Evolutionary conservation across 2,329 filamentous ascomycete species (phyloP).

Genomic region (Torrubiellomyces zombiae): DNA sequence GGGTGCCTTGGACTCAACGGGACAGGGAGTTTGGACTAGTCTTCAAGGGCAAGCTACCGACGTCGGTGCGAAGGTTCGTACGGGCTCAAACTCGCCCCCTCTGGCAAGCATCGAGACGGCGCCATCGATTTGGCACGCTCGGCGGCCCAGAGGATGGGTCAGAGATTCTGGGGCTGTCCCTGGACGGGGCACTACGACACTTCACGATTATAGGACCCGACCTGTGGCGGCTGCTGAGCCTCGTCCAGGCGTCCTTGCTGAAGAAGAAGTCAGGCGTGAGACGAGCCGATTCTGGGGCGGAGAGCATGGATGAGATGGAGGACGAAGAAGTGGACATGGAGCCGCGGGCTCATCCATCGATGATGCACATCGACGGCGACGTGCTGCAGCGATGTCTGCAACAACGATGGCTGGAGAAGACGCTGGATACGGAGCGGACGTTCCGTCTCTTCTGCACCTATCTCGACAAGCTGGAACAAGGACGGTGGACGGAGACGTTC

Average conservation of each 20-base stretch:
- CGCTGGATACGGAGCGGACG: slow-evolving; percentile 19
- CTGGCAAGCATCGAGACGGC: slow-evolving; percentile 24
- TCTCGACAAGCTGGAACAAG: slow-evolving; percentile 31
- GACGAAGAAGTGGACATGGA: slow-evolving; percentile 13
- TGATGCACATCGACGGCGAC: slow-evolving; percentile 53
- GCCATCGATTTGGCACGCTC: slow-evolving; percentile 23
- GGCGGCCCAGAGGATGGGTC: slow-evolving; percentile 24
- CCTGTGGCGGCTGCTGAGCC: slow-evolving; percentile 51
- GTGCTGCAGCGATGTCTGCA: slow-evolving; percentile 39
- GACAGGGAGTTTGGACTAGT: slow-evolving; percentile 27
- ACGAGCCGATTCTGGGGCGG: slow-evolving; percentile 1
- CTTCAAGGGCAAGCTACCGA: slow-evolving; percentile 39
- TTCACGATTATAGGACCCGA: slow-evolving; percentile 48
- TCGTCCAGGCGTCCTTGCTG: slow-evolving; percentile 43
- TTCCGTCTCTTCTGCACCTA: slow-evolving; percentile 28
- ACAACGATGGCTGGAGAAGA: slow-evolving; percentile 24
- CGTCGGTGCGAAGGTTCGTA: slow-evolving; percentile 39
- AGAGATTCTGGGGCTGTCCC: slow-evolving; percentile 45
- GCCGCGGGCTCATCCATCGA: slow-evolving; percentile 22
- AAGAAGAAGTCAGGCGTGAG: slow-evolving; percentile 22
- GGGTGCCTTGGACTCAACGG: slow-evolving; percentile 26
- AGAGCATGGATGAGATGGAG: slow-evolving; percentile 8
- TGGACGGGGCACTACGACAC: slow-evolving; percentile 54
- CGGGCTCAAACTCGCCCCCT: slow-evolving; percentile 33
- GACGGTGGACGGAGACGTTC: slow-evolving; percentile 20